Percentiles rank a stretch among this genome's conserved stretches.
phyloP scores from a whole-genome alignment of 2,329 filamentous ascomycete species.

The Hymenoscyphus fraxineus region DNA sequence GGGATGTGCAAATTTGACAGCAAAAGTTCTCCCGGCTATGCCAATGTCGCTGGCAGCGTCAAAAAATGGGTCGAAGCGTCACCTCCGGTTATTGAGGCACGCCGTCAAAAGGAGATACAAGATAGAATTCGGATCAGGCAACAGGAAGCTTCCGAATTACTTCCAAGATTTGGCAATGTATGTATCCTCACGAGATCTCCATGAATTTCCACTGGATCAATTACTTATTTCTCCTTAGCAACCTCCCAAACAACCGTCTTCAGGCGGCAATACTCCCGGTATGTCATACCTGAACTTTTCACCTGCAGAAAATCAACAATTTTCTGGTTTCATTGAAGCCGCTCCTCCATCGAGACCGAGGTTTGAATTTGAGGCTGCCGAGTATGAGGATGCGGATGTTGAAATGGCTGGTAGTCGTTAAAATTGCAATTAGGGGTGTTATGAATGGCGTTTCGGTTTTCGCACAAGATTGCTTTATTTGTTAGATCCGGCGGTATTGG shows the following conservation, averaged over 20 bases:
- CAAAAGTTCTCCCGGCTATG: constrained; percentile 59
- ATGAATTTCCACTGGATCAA: neutral
- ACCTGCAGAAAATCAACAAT: constrained; percentile 3
- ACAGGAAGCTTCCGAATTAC: constrained; percentile 28
- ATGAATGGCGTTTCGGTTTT: constrained; percentile 1
- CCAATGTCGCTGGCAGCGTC: constrained; percentile 32
- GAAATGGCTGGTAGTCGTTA: constrained; percentile 23
- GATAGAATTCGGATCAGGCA: constrained; percentile 25
- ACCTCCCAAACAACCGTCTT: constrained; percentile 10
- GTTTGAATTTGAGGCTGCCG: constrained; percentile 27
- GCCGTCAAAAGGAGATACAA: constrained; percentile 28
- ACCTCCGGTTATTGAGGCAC: constrained; percentile 20
- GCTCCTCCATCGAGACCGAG: constrained; percentile 15
- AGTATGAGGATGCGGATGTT: constrained; percentile 29
- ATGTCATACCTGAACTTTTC: constrained; percentile 16
- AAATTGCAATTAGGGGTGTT: neutral
- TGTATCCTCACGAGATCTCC: neutral
- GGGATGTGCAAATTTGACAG: constrained; percentile 70
- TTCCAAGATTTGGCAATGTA: constrained; percentile 17
- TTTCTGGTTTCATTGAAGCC: constrained; percentile 18
- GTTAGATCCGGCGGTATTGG: constrained; percentile 19
- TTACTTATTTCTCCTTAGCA: constrained; percentile 8
- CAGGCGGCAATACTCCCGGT: constrained; percentile 22
- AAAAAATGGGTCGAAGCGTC: constrained; percentile 31
- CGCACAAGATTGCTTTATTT: constrained; percentile 9